Conservation (phyloP, 441 rosid genomes). For the Capsella rubella region DNA sequence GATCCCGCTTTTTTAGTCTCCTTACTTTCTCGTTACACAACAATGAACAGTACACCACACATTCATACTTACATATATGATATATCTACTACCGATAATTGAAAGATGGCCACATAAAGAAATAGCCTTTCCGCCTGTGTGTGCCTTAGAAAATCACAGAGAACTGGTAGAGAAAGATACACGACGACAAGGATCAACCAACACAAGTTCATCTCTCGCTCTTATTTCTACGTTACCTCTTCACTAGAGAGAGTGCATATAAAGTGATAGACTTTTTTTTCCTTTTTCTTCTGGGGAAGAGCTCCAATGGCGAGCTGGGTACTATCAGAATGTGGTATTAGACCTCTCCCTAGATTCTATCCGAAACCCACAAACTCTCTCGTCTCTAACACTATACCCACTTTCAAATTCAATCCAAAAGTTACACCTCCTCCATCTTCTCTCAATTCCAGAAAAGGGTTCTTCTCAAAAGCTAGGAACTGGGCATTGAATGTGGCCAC, state of each 20-base stretch:
- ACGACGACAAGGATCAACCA: slow-evolving; percentile 28
- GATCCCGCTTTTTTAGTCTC: neutral
- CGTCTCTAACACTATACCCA: slow-evolving; percentile 29
- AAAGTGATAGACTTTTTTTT: slow-evolving; percentile 16
- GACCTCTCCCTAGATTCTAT: slow-evolving; percentile 54
- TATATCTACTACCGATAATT: neutral
- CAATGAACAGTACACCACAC: slow-evolving; percentile 21
- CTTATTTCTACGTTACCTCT: slow-evolving; percentile 28
- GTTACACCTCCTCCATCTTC: neutral
- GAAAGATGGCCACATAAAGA: slow-evolving; percentile 4
- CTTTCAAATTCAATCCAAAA: slow-evolving; percentile 35
- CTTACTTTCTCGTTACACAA: slow-evolving; percentile 14
- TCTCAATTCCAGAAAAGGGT: slow-evolving; percentile 4
- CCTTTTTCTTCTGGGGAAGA: neutral
- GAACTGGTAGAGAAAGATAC: slow-evolving; percentile 31
- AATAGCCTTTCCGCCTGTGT: neutral
- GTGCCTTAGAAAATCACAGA: slow-evolving; percentile 24
- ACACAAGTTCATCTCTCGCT: slow-evolving; percentile 24
- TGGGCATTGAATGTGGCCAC: slow-evolving; percentile 56
- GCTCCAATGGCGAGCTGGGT: slow-evolving; percentile 64
- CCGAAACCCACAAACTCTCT: slow-evolving; percentile 46
- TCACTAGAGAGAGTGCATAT: neutral
- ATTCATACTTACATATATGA: neutral
- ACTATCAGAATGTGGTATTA: slow-evolving; percentile 63
- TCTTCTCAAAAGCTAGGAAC: slow-evolving; percentile 45